phyloP scores from a whole-genome alignment of 768 basidiomycete genomes.

The Harrya chromipes region DNA sequence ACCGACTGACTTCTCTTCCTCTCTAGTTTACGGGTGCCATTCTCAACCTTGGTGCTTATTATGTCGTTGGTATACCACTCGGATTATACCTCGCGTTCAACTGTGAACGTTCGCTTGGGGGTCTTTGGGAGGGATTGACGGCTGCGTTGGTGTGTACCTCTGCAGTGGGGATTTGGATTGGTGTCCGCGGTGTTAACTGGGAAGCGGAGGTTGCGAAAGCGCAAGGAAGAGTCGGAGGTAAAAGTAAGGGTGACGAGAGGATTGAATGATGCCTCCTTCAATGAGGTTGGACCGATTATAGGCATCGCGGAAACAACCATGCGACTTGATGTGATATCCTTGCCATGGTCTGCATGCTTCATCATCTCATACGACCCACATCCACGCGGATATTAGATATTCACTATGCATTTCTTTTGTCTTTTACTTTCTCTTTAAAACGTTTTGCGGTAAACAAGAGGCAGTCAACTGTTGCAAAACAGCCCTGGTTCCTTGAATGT shows the following conservation, averaged over 20 bases:
- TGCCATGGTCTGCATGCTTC: too few relatives aligned
- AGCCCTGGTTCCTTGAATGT: too few relatives aligned
- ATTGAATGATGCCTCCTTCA: neutral
- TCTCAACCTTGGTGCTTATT: slow-evolving; percentile 63
- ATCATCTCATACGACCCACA: too few relatives aligned
- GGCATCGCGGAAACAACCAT: too few relatives aligned
- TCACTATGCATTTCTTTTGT: too few relatives aligned
- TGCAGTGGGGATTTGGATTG: slow-evolving; percentile 51
- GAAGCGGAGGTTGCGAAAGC: slow-evolving; percentile 45
- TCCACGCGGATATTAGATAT: too few relatives aligned
- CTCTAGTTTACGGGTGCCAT: slow-evolving; percentile 69
- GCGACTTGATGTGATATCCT: too few relatives aligned
- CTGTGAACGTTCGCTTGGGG: slow-evolving; percentile 53
- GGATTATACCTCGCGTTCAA: slow-evolving; percentile 77
- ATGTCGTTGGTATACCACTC: slow-evolving; percentile 78
- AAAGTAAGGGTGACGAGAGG: slow-evolving; percentile 31
- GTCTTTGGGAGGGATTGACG: slow-evolving; percentile 85
- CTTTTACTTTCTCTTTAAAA: too few relatives aligned
- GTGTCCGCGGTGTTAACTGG: slow-evolving; percentile 62
- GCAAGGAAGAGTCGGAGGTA: slow-evolving; percentile 35
- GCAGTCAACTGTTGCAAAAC: too few relatives aligned
- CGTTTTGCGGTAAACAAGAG: too few relatives aligned
- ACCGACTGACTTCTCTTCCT: neutral
- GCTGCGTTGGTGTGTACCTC: slow-evolving; percentile 62
- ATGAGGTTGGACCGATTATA: too few relatives aligned